Evolutionary conservation across 306 rosid species (phyloP).

Genomic region (Medicago ruthenica): DNA sequence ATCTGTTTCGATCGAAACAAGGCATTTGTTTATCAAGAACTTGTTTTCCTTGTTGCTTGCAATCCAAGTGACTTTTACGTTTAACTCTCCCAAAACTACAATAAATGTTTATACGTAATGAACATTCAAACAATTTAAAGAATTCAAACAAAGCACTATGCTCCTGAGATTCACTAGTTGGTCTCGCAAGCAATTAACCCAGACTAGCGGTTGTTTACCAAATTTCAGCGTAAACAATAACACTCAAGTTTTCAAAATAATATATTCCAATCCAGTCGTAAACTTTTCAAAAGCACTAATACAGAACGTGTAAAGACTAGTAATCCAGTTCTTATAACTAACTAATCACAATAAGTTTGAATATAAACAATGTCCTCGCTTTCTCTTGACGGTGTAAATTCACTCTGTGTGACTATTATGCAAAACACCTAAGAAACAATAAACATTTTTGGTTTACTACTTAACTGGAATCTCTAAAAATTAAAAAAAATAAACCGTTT

Average conservation of each 20-base stretch:
- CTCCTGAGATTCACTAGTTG: no score
- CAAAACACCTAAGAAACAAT: slow-evolving; percentile 8
- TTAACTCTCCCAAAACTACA: no score
- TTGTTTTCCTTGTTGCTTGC: no score
- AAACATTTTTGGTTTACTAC: background rate
- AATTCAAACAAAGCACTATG: no score
- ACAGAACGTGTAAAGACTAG: background rate
- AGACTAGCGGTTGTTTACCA: no score
- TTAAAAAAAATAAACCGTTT: background rate
- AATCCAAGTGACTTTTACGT: no score
- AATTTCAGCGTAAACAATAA: no score
- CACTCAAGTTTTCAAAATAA: background rate
- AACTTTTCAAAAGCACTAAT: background rate
- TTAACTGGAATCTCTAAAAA: background rate
- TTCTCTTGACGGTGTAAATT: background rate
- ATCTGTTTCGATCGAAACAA: no score
- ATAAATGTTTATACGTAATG: no score
- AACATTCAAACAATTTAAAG: no score
- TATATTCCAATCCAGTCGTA: slow-evolving; percentile 1
- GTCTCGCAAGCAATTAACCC: no score
- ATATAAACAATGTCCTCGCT: background rate
- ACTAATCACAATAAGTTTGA: background rate
- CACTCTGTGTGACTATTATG: background rate
- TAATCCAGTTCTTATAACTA: slow-evolving; percentile 1
- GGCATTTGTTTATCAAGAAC: no score